Base-by-base conservation (phyloP, 2,329 filamentous ascomycete genomes). In the Alternaria sp. region DNA sequence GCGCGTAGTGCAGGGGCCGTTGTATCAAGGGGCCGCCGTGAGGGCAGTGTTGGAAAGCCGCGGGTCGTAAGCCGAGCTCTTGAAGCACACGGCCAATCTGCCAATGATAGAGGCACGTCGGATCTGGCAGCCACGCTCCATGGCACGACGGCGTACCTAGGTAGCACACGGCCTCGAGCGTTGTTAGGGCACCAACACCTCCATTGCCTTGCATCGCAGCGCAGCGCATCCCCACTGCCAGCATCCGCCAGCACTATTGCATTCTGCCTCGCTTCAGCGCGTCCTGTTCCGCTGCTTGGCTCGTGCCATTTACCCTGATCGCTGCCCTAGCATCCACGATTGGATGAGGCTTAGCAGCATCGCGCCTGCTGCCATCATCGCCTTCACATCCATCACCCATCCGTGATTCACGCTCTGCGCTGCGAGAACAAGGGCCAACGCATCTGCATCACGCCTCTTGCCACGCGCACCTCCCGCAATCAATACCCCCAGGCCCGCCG, bases 261-360 rank as follows among this genome's bases (percentile, higher is more conserved):
- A 32, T 44, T 28, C 52, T 32, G 40, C 47, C 52, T 53, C 57
- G 57, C 47, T 32, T 36, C 51, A 49, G 51, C 51, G 58, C 51
- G 58, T 45, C 57, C 19, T 61, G 46, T 61, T 61, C 53, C 46
- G 53, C 59, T 40, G 47, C 53, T 45, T 52, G 55, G 59, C 59
- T 51, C 50, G 59, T 59, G 59, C 59, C 54, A 53, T 36, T 40
- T 57, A 58, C 59, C 59, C 59, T 58, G 59, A 62, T 62, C 59
- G 59, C 59, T 62, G 54, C 44, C 47, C 52, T 59, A 50, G 47
- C 40, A 40, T 49, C 47, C 43, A 36, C 36, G 59, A 47, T 62
- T 59, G 59, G 52, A 62, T 59, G 59, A 59, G 59, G 59, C 59
- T 59, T 62, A 62, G 59, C 55, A 62, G 59, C 59, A 50, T 59